Percentiles rank a stretch among this genome's conserved stretches.
These are phyloP conservation scores for Lactarius sanguifluus DNA, from an alignment of 768 basidiomycete species.

Conservation along the genomic window DNA sequence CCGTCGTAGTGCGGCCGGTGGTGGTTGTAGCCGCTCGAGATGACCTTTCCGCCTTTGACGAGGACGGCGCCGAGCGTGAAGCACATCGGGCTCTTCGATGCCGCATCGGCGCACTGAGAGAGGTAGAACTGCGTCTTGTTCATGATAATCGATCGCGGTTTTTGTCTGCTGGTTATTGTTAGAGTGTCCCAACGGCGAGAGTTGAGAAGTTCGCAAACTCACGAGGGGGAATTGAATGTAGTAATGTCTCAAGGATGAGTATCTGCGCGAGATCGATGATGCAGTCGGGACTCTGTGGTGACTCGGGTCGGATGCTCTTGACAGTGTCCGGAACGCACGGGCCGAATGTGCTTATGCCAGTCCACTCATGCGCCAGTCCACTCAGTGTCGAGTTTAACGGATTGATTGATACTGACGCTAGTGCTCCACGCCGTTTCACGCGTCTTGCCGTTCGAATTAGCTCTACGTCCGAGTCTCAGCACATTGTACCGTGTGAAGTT, in stretches of 20 bases:
- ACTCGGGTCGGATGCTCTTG: background rate
- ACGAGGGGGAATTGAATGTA: background rate
- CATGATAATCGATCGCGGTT: conserved; percentile 34
- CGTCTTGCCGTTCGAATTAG: too few relatives aligned
- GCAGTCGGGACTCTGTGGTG: background rate
- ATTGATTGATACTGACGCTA: too few relatives aligned
- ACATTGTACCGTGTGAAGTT: too few relatives aligned
- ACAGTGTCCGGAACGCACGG: background rate
- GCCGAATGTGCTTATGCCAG: too few relatives aligned
- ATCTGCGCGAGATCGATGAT: conserved; percentile 2
- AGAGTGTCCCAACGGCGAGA: background rate
- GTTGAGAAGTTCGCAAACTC: background rate
- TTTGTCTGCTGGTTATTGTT: background rate
- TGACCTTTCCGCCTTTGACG: conserved; percentile 57
- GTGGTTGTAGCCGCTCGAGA: conserved; percentile 55
- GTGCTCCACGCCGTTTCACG: too few relatives aligned
- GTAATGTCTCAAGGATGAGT: background rate
- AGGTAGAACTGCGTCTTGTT: conserved; percentile 53
- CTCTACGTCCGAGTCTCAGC: too few relatives aligned
- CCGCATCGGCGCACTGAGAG: conserved; percentile 49
- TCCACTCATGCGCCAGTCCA: too few relatives aligned
- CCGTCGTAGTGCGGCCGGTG: conserved; percentile 55
- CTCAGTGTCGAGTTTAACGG: too few relatives aligned
- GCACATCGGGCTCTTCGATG: conserved; percentile 52
- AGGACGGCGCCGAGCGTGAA: conserved; percentile 48